Evolutionary conservation across 139 green algal genomes (phyloP).

Genomic region (Trebouxia sp.): DNA sequence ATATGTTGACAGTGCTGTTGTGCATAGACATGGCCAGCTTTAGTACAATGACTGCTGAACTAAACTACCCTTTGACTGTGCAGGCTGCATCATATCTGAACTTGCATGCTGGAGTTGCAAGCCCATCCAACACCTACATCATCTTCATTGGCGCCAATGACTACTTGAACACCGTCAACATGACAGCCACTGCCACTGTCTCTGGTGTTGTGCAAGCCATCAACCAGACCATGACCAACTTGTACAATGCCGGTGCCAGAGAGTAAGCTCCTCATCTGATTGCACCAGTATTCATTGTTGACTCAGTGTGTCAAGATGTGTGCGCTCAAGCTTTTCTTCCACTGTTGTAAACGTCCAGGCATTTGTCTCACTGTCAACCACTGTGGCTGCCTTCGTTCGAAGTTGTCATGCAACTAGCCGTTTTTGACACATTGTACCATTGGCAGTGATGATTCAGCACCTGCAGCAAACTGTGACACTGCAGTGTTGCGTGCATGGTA

Average conservation of each 20-base stretch:
- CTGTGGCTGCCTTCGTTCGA: too few species aligned
- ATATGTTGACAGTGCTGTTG: too few species aligned
- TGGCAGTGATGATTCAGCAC: too few species aligned
- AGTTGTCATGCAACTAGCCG: too few species aligned
- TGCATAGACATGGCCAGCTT: too few species aligned
- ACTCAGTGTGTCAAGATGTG: too few species aligned
- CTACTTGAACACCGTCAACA: slow-evolving; percentile 21
- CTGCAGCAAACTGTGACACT: background rate
- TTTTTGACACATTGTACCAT: too few species aligned
- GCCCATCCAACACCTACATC: slow-evolving; percentile 17
- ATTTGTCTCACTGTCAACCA: too few species aligned
- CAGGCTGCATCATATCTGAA: background rate
- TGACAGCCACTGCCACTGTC: background rate
- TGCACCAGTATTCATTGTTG: background rate
- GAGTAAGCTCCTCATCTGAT: background rate
- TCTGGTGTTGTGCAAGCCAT: slow-evolving; percentile 7
- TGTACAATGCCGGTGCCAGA: slow-evolving; percentile 10
- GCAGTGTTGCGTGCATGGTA: too few species aligned
- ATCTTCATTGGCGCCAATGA: slow-evolving; percentile 25
- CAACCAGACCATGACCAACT: slow-evolving; percentile 11
- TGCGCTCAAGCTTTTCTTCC: too few species aligned
- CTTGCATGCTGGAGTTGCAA: background rate
- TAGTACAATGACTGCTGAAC: background rate
- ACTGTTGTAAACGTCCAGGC: too few species aligned
- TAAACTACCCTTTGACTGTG: too few species aligned